Evolutionary conservation across 2,329 filamentous ascomycete species (phyloP).

Genomic region (Nothophaeocryptopus gaeumannii): DNA sequence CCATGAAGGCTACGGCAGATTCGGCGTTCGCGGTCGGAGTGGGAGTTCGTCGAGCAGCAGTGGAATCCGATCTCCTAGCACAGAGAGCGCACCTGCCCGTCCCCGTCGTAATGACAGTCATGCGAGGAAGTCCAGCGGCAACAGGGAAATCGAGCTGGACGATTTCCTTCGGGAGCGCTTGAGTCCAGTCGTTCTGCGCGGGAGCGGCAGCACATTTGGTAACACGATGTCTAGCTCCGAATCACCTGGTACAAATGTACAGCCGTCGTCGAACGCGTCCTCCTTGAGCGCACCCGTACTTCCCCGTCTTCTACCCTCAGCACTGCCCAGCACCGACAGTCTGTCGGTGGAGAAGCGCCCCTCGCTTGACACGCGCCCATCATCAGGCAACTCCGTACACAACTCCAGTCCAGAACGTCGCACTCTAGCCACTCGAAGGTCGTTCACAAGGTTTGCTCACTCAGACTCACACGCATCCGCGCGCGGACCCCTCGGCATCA

Average conservation of each 20-base stretch:
- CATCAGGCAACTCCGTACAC: conserved; percentile 28
- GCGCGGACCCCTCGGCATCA: no score
- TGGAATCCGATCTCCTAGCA: conserved; percentile 47
- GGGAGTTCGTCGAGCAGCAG: conserved; percentile 56
- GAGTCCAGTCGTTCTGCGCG: conserved; percentile 45
- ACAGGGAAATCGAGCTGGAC: conserved; percentile 42
- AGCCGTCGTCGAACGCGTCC: conserved; percentile 21
- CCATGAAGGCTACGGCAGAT: conserved; percentile 77
- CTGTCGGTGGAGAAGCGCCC: conserved; percentile 16
- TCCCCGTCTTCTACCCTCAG: conserved; percentile 31
- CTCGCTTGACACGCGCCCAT: conserved; percentile 11
- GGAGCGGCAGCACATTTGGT: conserved; percentile 40
- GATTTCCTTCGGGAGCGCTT: conserved; percentile 47
- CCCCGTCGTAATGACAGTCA: conserved; percentile 20
- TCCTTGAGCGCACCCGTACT: conserved; percentile 11
- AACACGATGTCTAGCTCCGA: conserved; percentile 21
- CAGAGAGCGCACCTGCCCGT: conserved; percentile 39
- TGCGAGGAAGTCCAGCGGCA: conserved; percentile 42
- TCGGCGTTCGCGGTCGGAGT: conserved; percentile 64
- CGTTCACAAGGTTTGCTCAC: conserved; percentile 9
- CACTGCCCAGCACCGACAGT: conserved; percentile 20
- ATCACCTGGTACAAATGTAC: conserved; percentile 2
- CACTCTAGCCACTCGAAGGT: conserved; percentile 19
- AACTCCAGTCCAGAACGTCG: conserved; percentile 17
- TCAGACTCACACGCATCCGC: no score